Percentiles rank a stretch among this genome's conserved stretches.
phyloP scores from a whole-genome alignment of 768 basidiomycete genomes.

The Imleria badia region DNA sequence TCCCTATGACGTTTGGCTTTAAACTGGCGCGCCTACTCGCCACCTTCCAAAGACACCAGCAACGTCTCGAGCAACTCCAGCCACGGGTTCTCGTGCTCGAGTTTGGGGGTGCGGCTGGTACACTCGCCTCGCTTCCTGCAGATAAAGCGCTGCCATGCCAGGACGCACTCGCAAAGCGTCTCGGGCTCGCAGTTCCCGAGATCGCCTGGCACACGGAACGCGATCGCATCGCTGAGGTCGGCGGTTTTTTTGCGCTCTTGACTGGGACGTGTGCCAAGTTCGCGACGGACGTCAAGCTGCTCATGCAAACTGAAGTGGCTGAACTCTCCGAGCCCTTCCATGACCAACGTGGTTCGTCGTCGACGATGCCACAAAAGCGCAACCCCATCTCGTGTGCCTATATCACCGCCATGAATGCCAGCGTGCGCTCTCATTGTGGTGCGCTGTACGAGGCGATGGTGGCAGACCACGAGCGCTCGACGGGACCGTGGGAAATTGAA shows the following conservation, averaged over 20 bases:
- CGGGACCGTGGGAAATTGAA: constrained; percentile 52
- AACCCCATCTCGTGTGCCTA: constrained; percentile 47
- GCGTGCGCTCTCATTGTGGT: constrained; percentile 39
- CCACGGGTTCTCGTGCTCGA: constrained; percentile 41
- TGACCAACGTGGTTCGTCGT: constrained; percentile 44
- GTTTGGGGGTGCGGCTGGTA: constrained; percentile 48
- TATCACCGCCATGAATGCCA: constrained; percentile 43
- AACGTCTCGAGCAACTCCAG: constrained; percentile 37
- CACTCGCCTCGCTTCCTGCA: constrained; percentile 43
- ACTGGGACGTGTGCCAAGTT: constrained; percentile 48
- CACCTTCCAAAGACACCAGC: constrained; percentile 42
- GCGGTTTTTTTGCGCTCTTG: constrained; percentile 44
- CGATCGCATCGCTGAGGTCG: constrained; percentile 44
- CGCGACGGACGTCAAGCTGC: constrained; percentile 43
- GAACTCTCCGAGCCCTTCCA: constrained; percentile 47
- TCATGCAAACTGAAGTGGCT: constrained; percentile 48
- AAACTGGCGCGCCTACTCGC: constrained; percentile 45
- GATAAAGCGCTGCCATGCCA: constrained; percentile 33
- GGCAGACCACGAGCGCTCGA: constrained; percentile 48
- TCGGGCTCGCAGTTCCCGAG: constrained; percentile 25
- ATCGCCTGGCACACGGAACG: constrained; percentile 43
- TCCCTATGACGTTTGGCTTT: constrained; percentile 48
- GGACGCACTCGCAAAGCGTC: constrained; percentile 15
- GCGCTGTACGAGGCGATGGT: constrained; percentile 48
- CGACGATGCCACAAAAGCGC: constrained; percentile 53